A percentile compares a stretch with the other conserved stretches of the same genome.
These are phyloP conservation scores for Colletotrichum endophyticum DNA, from an alignment of 2,329 filamentous ascomycete genomes.

Conservation along the genomic window DNA sequence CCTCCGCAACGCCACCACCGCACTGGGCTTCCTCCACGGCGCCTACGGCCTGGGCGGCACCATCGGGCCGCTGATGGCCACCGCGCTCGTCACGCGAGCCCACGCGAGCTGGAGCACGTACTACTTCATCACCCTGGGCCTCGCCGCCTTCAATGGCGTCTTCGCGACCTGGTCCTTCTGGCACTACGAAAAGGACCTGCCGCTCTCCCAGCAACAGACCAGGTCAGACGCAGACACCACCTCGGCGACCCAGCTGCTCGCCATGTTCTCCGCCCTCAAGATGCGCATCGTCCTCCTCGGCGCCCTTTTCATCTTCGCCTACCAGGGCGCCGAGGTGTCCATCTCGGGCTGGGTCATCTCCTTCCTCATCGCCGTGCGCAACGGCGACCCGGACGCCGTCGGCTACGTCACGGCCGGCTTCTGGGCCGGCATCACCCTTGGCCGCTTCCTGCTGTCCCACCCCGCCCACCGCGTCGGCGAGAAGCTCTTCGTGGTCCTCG, in stretches of 20 bases:
- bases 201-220: slow-evolving; percentile 7
- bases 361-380: slow-evolving; percentile 76
- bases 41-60: slow-evolving; percentile 71
- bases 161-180: slow-evolving; percentile 72
- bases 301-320: slow-evolving; percentile 83
- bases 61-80: slow-evolving; percentile 75
- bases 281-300: slow-evolving; percentile 72
- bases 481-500: slow-evolving; percentile 68
- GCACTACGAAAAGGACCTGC: slow-evolving; percentile 68
- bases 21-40: slow-evolving; percentile 70
- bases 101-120: slow-evolving; percentile 72
- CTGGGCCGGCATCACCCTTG: slow-evolving; percentile 77
- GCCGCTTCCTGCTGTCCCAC: slow-evolving; percentile 73
- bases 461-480: slow-evolving; percentile 73
- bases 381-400: slow-evolving; percentile 72
- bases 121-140: slow-evolving; percentile 69
- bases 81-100: slow-evolving; percentile 67
- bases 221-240: slow-evolving; percentile 23
- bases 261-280: slow-evolving; percentile 54
- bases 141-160: slow-evolving; percentile 61
- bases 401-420: slow-evolving; percentile 81
- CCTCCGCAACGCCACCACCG: slow-evolving; percentile 56
- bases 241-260: slow-evolving; percentile 33
- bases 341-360: slow-evolving; percentile 87
- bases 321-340: slow-evolving; percentile 84